These are phyloP conservation scores for Chenopodium quinoa DNA, from an alignment of 148 eudicot species.

Conservation along the genomic window DNA sequence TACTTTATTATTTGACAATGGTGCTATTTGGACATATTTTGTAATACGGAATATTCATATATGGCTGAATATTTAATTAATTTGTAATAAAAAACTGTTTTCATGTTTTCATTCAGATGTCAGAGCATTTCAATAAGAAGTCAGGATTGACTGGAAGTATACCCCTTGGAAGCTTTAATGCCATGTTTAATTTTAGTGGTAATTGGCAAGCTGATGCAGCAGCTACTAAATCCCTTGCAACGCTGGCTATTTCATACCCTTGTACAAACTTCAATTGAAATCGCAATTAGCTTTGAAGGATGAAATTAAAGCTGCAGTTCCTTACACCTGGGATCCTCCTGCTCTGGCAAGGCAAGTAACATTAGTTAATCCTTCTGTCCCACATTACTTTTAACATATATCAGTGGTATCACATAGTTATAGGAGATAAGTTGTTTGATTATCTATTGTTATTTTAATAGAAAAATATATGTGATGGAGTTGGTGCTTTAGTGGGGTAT, in stretches of 20 bases:
- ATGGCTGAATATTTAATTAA: background rate
- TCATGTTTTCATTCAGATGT: slow-evolving; percentile 56
- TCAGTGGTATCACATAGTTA: too few relatives aligned
- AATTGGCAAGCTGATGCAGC: slow-evolving; percentile 86
- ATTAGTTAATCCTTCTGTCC: too few relatives aligned
- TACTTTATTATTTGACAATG: background rate
- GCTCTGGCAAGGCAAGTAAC: slow-evolving; percentile 82
- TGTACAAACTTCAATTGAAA: slow-evolving; percentile 52
- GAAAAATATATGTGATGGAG: too few relatives aligned
- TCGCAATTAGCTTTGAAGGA: slow-evolving; percentile 59
- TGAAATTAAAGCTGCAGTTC: slow-evolving; percentile 81
- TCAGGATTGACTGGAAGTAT: slow-evolving; percentile 59
- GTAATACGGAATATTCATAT: background rate
- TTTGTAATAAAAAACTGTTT: background rate
- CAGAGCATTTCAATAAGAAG: slow-evolving; percentile 66
- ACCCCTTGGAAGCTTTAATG: slow-evolving; percentile 95
- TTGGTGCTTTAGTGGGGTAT: too few relatives aligned
- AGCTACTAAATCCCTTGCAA: slow-evolving; percentile 86
- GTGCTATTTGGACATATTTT: background rate
- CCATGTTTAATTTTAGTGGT: slow-evolving; percentile 97
- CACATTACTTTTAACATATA: too few relatives aligned
- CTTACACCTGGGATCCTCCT: slow-evolving; percentile 94
- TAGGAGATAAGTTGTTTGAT: too few relatives aligned
- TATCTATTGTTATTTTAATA: too few relatives aligned
- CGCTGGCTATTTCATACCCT: slow-evolving; percentile 68